Evolutionary conservation across 495 filamentous ascomycete genomes (phyloP).

Genomic region (Aspergillus heteromorphus): DNA sequence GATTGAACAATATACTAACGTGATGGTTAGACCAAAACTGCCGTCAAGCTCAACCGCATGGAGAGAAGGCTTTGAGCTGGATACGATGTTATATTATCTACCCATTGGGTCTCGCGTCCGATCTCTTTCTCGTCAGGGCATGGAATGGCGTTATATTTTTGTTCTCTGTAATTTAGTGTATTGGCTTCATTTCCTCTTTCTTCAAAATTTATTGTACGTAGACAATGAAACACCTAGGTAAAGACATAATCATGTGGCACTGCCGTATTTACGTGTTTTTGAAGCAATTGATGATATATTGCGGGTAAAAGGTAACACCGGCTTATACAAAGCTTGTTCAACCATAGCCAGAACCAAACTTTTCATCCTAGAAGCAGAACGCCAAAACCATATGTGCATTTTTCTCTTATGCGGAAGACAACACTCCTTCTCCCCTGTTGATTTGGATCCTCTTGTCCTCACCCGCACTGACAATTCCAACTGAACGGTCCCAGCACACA

Average conservation of each 20-base stretch:
- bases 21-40: constrained; percentile 57
- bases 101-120: constrained; percentile 22
- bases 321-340: constrained; percentile 1
- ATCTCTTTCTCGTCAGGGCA: constrained; percentile 26
- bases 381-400: constrained; percentile 32
- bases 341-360: constrained; percentile 22
- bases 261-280: neutral
- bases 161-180: constrained; percentile 20
- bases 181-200: constrained; percentile 11
- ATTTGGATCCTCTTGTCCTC: constrained; percentile 93
- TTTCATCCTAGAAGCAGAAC: constrained; percentile 33
- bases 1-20: constrained; percentile 3
- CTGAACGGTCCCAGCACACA: constrained; percentile 74
- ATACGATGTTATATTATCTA: constrained; percentile 4
- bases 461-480: constrained; percentile 86
- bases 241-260: neutral
- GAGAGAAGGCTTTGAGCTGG: constrained; percentile 48
- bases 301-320: neutral
- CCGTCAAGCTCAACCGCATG: constrained; percentile 73
- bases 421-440: constrained; percentile 58
- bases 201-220: constrained; percentile 29
- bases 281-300: neutral
- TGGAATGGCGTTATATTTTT: constrained; percentile 37
- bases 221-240: neutral
- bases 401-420: constrained; percentile 31